These are phyloP conservation scores for Chlorella sp. DNA, from an alignment of 139 green algal genomes.

Conservation along the genomic window DNA sequence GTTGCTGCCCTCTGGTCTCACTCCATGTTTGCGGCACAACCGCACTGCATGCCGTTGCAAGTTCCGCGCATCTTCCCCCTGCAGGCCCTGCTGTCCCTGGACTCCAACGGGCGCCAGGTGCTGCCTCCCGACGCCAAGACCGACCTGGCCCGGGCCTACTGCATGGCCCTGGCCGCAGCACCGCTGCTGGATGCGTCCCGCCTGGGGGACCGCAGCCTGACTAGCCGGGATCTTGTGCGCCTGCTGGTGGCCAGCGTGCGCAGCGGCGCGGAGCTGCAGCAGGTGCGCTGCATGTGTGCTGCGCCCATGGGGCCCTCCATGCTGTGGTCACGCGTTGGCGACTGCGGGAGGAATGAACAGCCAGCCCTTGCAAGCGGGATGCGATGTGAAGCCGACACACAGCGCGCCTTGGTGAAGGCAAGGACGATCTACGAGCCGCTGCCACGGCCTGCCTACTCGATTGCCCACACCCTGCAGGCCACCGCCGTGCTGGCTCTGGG, in stretches of 20 bases:
- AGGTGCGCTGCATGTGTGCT: too few relatives aligned
- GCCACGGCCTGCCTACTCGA: too few relatives aligned
- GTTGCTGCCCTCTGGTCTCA: neutral
- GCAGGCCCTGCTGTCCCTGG: constrained; percentile 39
- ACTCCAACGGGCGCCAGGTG: constrained; percentile 36
- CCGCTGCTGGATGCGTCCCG: constrained; percentile 33
- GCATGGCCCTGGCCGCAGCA: constrained; percentile 53
- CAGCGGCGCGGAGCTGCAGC: constrained; percentile 12
- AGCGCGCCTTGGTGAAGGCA: too few relatives aligned
- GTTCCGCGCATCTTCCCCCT: neutral
- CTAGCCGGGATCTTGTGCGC: constrained; percentile 46
- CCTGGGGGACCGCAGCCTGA: constrained; percentile 33
- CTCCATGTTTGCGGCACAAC: neutral
- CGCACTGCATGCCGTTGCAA: too few relatives aligned
- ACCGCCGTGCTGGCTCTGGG: constrained; percentile 74
- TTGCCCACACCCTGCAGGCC: constrained; percentile 34
- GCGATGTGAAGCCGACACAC: too few relatives aligned
- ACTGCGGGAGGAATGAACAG: too few relatives aligned
- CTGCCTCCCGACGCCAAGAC: constrained; percentile 17
- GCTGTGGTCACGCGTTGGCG: too few relatives aligned
- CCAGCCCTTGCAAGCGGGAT: too few relatives aligned
- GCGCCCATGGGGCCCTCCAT: too few relatives aligned
- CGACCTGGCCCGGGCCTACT: constrained; percentile 64
- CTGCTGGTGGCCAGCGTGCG: constrained; percentile 35
- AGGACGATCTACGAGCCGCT: too few relatives aligned